Evolutionary conservation across 2,329 filamentous ascomycete species (phyloP).

Genomic region (Thelonectria blattea): DNA sequence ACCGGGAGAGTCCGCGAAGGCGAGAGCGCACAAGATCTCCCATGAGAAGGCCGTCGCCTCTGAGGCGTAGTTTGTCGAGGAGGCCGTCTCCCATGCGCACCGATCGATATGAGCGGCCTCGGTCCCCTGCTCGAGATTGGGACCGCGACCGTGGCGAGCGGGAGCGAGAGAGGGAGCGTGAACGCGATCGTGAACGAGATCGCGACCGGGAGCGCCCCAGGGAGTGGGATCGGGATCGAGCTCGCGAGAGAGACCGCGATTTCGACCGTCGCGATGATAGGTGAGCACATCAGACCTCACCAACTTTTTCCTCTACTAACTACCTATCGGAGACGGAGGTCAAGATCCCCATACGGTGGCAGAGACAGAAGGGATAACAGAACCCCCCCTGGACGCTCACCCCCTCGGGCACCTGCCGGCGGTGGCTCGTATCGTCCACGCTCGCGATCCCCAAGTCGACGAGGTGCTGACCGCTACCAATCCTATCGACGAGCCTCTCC

Average conservation of each 20-base stretch:
- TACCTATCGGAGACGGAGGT: conserved; percentile 56
- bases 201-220: conserved; percentile 37
- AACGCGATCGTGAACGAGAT: conserved; percentile 42
- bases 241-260: conserved; percentile 44
- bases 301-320: conserved; percentile 24
- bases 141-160: conserved; percentile 38
- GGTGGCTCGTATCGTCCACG: conserved; percentile 59
- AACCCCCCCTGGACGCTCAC: conserved; percentile 39
- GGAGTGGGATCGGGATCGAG: conserved; percentile 39
- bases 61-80: conserved; percentile 47
- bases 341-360: conserved; percentile 57
- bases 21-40: conserved; percentile 47
- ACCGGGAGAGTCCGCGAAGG: conserved; percentile 46
- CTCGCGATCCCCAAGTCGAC: conserved; percentile 57
- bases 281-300: conserved; percentile 31
- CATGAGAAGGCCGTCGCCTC: conserved; percentile 46
- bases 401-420: conserved; percentile 36
- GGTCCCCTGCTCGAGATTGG: conserved; percentile 48
- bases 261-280: conserved; percentile 52
- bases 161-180: conserved; percentile 45
- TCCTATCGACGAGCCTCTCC: conserved; percentile 56
- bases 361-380: conserved; percentile 51
- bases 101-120: conserved; percentile 47
- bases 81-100: conserved; percentile 45
- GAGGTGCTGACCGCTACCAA: conserved; percentile 51